A percentile compares a stretch with the other conserved stretches of the same genome.
These are phyloP conservation scores for Solanum hybrid DNA, from an alignment of 305 asterid species.

Conservation along the genomic window DNA sequence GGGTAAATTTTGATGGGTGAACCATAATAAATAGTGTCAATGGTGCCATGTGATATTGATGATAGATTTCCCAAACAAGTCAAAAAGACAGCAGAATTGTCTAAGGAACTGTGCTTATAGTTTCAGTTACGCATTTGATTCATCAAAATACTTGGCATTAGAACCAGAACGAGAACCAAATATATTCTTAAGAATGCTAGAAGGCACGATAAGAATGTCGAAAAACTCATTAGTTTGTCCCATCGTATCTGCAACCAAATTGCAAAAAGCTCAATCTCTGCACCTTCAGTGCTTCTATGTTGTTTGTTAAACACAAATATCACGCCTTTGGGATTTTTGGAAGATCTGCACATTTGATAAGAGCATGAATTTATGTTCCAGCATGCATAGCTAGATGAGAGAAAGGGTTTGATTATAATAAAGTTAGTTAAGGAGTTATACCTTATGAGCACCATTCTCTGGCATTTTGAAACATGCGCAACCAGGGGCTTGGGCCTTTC, in stretches of 20 bases:
- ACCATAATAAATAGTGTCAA: neutral
- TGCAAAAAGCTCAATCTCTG: neutral
- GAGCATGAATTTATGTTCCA: neutral
- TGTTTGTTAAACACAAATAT: neutral
- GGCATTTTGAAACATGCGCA: slow-evolving; percentile 92
- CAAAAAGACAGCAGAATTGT: neutral
- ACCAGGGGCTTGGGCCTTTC: slow-evolving; percentile 87
- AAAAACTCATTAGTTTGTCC: neutral
- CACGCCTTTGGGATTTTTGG: neutral
- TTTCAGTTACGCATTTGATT: neutral
- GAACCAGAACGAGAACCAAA: neutral
- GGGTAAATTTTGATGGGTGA: neutral
- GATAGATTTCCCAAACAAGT: neutral
- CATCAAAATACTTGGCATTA: neutral
- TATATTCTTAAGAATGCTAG: neutral
- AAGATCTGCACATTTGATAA: neutral
- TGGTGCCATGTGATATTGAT: neutral
- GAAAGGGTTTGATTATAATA: neutral
- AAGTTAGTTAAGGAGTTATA: neutral
- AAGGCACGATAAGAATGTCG: neutral
- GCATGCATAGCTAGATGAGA: neutral
- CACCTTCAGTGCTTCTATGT: neutral
- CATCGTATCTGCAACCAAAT: neutral
- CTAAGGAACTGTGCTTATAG: neutral
- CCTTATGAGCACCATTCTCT: slow-evolving; percentile 90